Evolutionary conservation across 2,329 filamentous ascomycete species (phyloP).

Genomic region (Verticillium nubilum): DNA sequence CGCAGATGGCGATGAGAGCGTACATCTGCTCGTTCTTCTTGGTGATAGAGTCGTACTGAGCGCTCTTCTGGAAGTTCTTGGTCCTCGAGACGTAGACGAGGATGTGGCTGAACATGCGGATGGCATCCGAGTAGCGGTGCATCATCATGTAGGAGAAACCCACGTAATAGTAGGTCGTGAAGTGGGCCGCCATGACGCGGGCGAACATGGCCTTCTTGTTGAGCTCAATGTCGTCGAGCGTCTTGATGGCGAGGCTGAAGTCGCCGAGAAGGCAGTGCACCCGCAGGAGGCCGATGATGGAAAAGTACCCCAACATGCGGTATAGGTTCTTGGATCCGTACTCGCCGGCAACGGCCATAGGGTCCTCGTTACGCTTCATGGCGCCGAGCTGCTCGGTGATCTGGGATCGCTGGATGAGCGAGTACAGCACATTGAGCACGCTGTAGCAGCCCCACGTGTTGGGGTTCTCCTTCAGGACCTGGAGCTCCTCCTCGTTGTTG

Average conservation of each 20-base stretch:
- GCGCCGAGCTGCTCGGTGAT: conserved; percentile 96
- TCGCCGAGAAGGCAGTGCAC: conserved; percentile 96
- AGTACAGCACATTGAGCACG: conserved; percentile 98
- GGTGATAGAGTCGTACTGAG: conserved; percentile 95
- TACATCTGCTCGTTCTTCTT: conserved; percentile 99
- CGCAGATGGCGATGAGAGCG: conserved; percentile 96
- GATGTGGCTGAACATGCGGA: conserved; percentile 99
- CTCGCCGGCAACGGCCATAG: conserved; percentile 81
- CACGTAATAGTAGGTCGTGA: conserved; percentile 99
- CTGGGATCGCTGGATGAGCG: conserved; percentile 94
- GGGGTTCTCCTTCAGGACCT: conserved; percentile 88
- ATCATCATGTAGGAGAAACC: conserved; percentile 99
- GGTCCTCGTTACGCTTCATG: conserved; percentile 90
- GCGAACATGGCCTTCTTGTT: conserved; percentile 99
- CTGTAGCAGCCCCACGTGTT: conserved; percentile 99
- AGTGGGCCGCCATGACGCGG: conserved; percentile 98
- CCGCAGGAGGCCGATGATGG: conserved; percentile 92
- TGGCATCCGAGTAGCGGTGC: conserved; percentile 97
- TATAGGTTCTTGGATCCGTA: conserved; percentile 94
- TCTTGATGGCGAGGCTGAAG: conserved; percentile 97
- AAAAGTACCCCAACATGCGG: conserved; percentile 98
- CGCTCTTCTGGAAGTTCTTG: conserved; percentile 99
- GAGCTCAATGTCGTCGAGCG: conserved; percentile 97
- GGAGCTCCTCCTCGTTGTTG: conserved; percentile 86
- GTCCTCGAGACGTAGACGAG: conserved; percentile 97